These are phyloP conservation scores for Penicillium ochrochloron DNA, from an alignment of 495 filamentous ascomycete species.

Conservation along the genomic window DNA sequence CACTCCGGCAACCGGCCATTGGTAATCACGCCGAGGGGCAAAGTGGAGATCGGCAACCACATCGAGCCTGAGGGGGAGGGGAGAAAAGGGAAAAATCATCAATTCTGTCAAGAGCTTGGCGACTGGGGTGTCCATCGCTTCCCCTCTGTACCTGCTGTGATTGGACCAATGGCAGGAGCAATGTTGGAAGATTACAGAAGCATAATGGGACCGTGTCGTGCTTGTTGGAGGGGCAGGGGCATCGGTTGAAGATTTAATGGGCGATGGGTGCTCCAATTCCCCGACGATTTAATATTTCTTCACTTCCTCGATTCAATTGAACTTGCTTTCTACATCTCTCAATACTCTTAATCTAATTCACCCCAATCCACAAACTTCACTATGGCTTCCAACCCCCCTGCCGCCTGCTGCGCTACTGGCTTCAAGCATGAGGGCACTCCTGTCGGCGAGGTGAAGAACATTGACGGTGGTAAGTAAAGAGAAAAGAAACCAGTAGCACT, in stretches of 20 bases:
- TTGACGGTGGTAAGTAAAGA: conserved; percentile 41
- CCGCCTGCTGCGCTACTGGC: conserved; percentile 60
- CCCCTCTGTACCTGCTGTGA: neutral
- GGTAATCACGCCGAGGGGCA: neutral
- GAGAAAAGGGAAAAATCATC: neutral
- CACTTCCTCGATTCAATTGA: no score
- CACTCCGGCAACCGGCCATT: neutral
- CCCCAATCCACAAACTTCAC: conserved; percentile 21
- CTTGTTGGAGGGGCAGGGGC: conserved; percentile 14
- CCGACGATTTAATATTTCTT: neutral
- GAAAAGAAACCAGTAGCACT: conserved; percentile 13
- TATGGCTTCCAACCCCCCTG: conserved; percentile 64
- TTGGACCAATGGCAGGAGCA: neutral
- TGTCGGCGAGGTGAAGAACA: conserved; percentile 46
- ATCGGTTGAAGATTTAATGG: conserved; percentile 3
- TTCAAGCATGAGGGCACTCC: conserved; percentile 54
- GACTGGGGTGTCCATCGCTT: neutral
- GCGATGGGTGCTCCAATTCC: neutral
- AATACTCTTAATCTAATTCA: neutral
- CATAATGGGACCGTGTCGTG: conserved; percentile 1
- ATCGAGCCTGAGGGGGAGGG: neutral
- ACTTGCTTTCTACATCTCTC: no score
- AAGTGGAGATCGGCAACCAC: neutral
- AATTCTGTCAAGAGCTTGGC: neutral
- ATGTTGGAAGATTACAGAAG: neutral